These are phyloP conservation scores for Cystofilobasidium bisporidii DNA, from an alignment of 768 basidiomycete species.

Conservation along the genomic window DNA sequence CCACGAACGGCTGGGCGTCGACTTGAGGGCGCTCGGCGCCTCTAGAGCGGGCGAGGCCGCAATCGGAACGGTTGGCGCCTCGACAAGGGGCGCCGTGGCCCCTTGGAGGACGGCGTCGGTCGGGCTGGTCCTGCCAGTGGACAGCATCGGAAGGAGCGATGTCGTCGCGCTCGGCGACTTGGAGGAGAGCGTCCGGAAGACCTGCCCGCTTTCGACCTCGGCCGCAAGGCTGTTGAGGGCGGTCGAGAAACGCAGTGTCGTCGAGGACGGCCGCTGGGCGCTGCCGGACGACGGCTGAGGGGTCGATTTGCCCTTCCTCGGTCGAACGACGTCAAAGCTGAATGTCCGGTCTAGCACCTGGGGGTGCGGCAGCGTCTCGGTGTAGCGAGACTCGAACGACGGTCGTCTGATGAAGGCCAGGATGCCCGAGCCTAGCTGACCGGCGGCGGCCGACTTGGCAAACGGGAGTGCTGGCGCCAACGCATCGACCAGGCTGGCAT, in stretches of 20 bases:
- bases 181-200: neutral
- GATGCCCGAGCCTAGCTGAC: constrained; percentile 19
- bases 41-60: too few species aligned
- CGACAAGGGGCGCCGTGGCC: neutral
- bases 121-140: constrained; percentile 13
- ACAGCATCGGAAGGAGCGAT: neutral
- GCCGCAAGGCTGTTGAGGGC: neutral
- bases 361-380: neutral
- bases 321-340: neutral
- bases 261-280: neutral
- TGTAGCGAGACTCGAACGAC: constrained; percentile 12
- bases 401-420: constrained; percentile 23
- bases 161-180: constrained; percentile 5
- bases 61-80: too few species aligned
- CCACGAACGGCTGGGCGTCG: too few species aligned
- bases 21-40: neutral
- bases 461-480: neutral
- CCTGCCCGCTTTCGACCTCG: constrained; percentile 1
- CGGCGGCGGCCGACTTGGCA: neutral
- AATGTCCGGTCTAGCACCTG: constrained; percentile 4
- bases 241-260: constrained; percentile 19
- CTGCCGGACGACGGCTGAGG: neutral
- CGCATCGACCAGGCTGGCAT: constrained; percentile 8
- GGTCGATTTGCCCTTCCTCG: neutral
- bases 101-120: constrained; percentile 4